Base-by-base conservation (phyloP, 163 green algal species). In the Scenedesmus sp. region DNA sequence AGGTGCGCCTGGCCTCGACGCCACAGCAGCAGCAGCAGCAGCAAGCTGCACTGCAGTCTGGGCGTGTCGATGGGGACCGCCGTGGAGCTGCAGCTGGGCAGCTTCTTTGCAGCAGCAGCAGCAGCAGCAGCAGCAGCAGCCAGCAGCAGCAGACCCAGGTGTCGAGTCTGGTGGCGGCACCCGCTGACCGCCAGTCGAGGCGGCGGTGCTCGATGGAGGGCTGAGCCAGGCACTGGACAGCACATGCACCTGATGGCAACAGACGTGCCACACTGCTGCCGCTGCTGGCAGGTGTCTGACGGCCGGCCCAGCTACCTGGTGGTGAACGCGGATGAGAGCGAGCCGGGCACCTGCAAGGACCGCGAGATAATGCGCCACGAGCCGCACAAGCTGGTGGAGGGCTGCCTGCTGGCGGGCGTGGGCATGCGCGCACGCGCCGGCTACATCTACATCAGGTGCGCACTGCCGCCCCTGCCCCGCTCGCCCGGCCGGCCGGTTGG, bases 301-400 rank as follows among this genome's bases (percentile, higher is more conserved):
- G 98, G 98, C 4, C 95, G 98, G 0, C 98, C 98, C 24, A 98
- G 94, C 18, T 99, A 99, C 93, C 93, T 99, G 87, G 98, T 99
- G 20, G 97, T 99, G 15, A 99, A 99, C 91, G 98, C 95, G 10
- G 98, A 99, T 91, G 98, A 99, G 97, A 98, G 94, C 33, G 98
- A 99, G 96, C 98, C 98, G 22, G 98, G 98, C 51, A 99, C 98
- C 0, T 99, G 98, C 97, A 99, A 99, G 94, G 98, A 99, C 94
- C 94, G 98, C 2, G 98, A 99, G 94, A 99, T 99, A 93, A 99
- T 99, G 97, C 94, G 98, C 37, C 97, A 99, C 94, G 98, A 99
- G 93, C 98, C 98, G 26, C 98, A 99, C 95, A 99, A 99, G 95
- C 97, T 99, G 76, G 94, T 99, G 51, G 98, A 99, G 95, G 98